Percentiles rank a stretch among this genome's conserved stretches.
These are phyloP conservation scores for Pseudohalonectria lignicola DNA, from an alignment of 2,329 filamentous ascomycete species.

Conservation along the genomic window DNA sequence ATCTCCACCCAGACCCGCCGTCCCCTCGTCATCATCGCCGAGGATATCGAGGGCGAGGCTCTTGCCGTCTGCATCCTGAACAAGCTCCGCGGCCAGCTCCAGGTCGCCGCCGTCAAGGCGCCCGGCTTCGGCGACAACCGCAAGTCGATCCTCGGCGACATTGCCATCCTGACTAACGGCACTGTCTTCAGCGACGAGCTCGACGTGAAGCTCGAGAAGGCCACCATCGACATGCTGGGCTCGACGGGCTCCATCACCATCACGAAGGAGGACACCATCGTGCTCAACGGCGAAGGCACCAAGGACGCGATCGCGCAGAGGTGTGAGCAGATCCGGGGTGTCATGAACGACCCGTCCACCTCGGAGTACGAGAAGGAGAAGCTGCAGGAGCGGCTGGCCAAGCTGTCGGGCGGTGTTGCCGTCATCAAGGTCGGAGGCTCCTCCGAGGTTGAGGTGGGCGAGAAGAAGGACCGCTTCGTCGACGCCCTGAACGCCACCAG, in stretches of 20 bases:
- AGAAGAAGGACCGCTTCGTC: conserved; percentile 99
- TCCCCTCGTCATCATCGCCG: conserved; percentile 94
- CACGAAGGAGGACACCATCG: conserved; percentile 99
- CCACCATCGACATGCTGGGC: conserved; percentile 88
- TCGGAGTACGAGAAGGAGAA: conserved; percentile 99
- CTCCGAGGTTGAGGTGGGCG: conserved; percentile 95
- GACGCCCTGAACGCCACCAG: conserved; percentile 97
- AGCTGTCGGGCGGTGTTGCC: conserved; percentile 96
- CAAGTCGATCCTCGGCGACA: conserved; percentile 97
- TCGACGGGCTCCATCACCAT: conserved; percentile 98
- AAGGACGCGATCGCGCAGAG: conserved; percentile 91
- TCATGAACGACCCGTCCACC: conserved; percentile 86
- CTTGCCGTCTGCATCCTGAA: conserved; percentile 98
- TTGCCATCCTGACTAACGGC: conserved; percentile 90
- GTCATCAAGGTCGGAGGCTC: conserved; percentile 98
- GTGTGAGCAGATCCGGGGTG: conserved; percentile 97
- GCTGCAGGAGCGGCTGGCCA: conserved; percentile 98
- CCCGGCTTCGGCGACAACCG: conserved; percentile 99
- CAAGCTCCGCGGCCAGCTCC: conserved; percentile 98
- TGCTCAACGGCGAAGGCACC: conserved; percentile 91
- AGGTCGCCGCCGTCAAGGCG: conserved; percentile 97
- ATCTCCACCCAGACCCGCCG: conserved; percentile 91
- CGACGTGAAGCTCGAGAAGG: conserved; percentile 98
- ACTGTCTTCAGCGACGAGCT: conserved; percentile 98
- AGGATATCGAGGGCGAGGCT: conserved; percentile 98